phyloP scores from a whole-genome alignment of 345 rosid species.

The Gynandropsis gynandra region DNA sequence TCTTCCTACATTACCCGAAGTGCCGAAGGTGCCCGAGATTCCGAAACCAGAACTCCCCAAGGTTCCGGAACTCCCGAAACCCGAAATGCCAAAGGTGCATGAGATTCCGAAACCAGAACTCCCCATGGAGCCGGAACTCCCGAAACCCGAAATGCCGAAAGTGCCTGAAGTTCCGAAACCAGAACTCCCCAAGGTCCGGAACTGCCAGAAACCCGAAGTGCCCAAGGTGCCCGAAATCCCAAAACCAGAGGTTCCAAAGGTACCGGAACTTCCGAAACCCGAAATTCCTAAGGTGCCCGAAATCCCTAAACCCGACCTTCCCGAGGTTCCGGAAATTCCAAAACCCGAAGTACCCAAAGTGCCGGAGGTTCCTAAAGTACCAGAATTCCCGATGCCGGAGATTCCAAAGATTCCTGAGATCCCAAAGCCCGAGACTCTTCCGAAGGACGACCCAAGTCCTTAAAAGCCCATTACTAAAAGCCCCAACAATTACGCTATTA shows the following conservation, averaged over 20 bases:
- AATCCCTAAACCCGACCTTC: constrained; percentile 11
- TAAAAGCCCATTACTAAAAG: neutral
- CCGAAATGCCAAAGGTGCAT: neutral
- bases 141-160: neutral
- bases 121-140: constrained; percentile 10
- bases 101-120: constrained; percentile 15
- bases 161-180: neutral
- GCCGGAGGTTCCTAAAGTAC: neutral
- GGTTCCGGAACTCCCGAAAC: neutral
- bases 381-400: neutral
- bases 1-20: no score
- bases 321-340: constrained; percentile 5
- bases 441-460: neutral
- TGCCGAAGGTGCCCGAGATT: no score
- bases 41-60: no score
- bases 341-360: constrained; percentile 12
- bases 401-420: constrained; percentile 1
- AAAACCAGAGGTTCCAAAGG: neutral
- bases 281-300: constrained; percentile 5
- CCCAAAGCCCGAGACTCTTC: neutral
- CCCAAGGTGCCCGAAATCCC: constrained; percentile 5
- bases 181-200: neutral
- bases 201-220: neutral
- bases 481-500: neutral
- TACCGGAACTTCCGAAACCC: constrained; percentile 6